Percentiles rank a stretch among this genome's conserved stretches.
phyloP scores from a whole-genome alignment of 306 rosid species.

The Trifolium subterraneum region DNA sequence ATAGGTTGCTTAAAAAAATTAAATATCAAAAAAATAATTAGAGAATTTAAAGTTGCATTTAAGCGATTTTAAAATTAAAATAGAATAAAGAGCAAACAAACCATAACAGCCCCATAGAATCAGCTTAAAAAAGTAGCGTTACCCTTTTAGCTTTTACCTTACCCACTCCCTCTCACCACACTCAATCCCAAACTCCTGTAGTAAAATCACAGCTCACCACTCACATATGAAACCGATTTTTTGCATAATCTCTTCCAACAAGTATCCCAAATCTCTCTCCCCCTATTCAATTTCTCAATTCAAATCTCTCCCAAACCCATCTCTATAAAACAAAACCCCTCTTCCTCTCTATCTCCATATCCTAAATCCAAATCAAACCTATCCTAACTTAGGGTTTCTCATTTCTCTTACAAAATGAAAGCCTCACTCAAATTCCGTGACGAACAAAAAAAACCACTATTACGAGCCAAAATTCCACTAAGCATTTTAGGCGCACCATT shows the following conservation, averaged over 20 bases:
- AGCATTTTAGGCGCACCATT: slow-evolving; percentile 78
- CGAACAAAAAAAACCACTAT: slow-evolving; percentile 70
- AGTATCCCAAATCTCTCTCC: background rate
- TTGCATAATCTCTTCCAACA: background rate
- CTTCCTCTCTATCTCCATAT: background rate
- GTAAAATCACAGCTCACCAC: background rate
- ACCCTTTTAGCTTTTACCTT: too few relatives aligned
- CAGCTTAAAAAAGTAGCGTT: background rate
- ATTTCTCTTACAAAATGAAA: slow-evolving; percentile 54
- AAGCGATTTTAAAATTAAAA: too few relatives aligned
- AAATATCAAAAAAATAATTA: too few relatives aligned
- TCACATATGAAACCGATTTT: background rate
- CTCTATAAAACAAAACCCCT: background rate
- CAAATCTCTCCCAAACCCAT: background rate
- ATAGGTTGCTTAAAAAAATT: too few relatives aligned
- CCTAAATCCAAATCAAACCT: background rate
- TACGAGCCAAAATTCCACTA: slow-evolving; percentile 79
- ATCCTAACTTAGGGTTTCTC: background rate
- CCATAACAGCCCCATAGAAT: background rate
- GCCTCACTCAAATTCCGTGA: slow-evolving; percentile 90
- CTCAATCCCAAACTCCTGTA: background rate
- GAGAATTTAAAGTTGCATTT: too few relatives aligned
- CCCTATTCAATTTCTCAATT: background rate
- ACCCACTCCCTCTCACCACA: too few relatives aligned
- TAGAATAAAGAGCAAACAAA: too few relatives aligned